A percentile compares a stretch with the other conserved stretches of the same genome.
Evolutionary conservation across 352 stramenopile species (phyloP).

Genomic region (Phytophthora ramorum): DNA sequence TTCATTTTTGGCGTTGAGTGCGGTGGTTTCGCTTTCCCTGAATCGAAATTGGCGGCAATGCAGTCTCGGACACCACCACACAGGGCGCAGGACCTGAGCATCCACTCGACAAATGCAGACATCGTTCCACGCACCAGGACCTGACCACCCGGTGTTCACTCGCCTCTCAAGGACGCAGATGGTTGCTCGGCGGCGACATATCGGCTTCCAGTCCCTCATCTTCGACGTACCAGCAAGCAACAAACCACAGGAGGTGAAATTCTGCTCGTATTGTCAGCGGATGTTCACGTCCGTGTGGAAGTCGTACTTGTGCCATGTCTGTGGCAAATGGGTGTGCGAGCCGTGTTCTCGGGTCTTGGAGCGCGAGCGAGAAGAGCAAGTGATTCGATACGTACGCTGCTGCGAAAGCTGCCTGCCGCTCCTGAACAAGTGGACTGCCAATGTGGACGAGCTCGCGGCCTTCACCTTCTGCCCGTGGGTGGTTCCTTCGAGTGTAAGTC

Average conservation of each 20-base stretch:
- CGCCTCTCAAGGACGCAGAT: conserved; percentile 55
- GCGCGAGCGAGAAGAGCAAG: conserved; percentile 49
- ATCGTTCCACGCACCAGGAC: conserved; percentile 12
- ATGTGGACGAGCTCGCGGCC: conserved; percentile 40
- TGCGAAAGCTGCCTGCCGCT: conserved; percentile 47
- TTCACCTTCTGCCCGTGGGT: conserved; percentile 46
- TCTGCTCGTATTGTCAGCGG: conserved; percentile 43
- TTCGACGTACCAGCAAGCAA: conserved; percentile 9
- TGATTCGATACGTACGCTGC: conserved; percentile 53
- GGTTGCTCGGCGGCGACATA: conserved; percentile 46
- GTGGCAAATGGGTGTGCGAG: conserved; percentile 53
- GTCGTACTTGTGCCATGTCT: conserved; percentile 55
- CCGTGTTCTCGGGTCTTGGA: conserved; percentile 60
- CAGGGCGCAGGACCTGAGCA: not conserved
- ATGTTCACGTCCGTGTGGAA: conserved; percentile 52
- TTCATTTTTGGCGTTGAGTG: conserved; percentile 20
- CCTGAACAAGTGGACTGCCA: conserved; percentile 58
- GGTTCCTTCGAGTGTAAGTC: conserved; percentile 41
- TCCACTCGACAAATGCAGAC: no score
- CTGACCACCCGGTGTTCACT: conserved; percentile 62
- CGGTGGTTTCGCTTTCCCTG: conserved; percentile 16
- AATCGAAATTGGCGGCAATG: not conserved
- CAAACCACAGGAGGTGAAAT: not conserved
- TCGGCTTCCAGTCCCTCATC: conserved; percentile 58
- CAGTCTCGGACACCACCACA: conserved; percentile 10